Evolutionary conservation across 2,329 filamentous ascomycete species (phyloP).

Genomic region (Aspergillus sp.): DNA sequence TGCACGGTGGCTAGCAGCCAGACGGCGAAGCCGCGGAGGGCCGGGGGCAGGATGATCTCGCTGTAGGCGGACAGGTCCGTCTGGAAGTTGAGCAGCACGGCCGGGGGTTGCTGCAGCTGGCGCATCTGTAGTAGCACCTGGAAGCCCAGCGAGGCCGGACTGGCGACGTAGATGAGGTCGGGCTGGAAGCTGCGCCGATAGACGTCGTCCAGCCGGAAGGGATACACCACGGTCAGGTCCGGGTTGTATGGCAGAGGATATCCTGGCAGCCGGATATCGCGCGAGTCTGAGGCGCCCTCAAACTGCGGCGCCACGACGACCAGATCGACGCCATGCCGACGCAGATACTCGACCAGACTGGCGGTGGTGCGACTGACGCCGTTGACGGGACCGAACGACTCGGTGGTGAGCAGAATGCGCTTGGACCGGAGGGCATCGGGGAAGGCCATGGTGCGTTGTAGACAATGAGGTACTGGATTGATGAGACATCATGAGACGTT

Average conservation of each 20-base stretch:
- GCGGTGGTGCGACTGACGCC: conserved; percentile 70
- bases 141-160: conserved; percentile 68
- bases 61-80: conserved; percentile 70
- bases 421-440: conserved; percentile 55
- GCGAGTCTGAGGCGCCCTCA: conserved; percentile 42
- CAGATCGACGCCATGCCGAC: conserved; percentile 62
- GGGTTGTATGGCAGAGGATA: conserved; percentile 71
- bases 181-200: conserved; percentile 63
- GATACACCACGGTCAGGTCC: conserved; percentile 68
- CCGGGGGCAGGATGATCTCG: conserved; percentile 65
- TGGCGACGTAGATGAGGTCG: conserved; percentile 69
- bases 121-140: conserved; percentile 69
- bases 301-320: conserved; percentile 64
- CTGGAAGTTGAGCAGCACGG: conserved; percentile 68
- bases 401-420: conserved; percentile 65
- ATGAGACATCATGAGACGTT: neutral
- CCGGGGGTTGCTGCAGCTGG: conserved; percentile 56
- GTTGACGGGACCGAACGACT: conserved; percentile 71
- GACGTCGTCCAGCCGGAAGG: conserved; percentile 62
- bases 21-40: conserved; percentile 61
- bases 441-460: conserved; percentile 26
- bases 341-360: conserved; percentile 67
- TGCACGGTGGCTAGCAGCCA: conserved; percentile 63
- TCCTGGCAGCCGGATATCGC: conserved; percentile 56
- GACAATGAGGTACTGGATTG: neutral